Percentiles rank a stretch among this genome's conserved stretches.
Evolutionary conservation across 805 yeast species (phyloP).

Genomic region (Metschnikowia baotianmanensis): DNA sequence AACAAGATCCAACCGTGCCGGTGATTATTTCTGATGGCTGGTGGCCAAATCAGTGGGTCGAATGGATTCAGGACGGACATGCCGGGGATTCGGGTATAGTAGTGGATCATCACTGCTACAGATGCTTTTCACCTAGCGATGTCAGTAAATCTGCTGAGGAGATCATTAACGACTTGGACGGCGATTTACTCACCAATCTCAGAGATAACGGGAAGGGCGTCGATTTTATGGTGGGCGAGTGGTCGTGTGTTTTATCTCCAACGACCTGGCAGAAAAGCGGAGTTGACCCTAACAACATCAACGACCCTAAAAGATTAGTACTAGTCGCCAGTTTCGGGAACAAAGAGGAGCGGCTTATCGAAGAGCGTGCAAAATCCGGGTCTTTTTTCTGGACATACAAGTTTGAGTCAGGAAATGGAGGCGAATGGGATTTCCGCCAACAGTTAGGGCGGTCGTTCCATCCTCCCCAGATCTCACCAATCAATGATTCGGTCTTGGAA

Average conservation of each 20-base stretch:
- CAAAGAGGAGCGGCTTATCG: conserved; percentile 47
- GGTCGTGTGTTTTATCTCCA: conserved; percentile 80
- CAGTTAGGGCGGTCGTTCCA: conserved; percentile 52
- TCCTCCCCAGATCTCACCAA: conserved; percentile 26
- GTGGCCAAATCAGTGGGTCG: conserved; percentile 79
- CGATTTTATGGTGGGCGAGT: conserved; percentile 85
- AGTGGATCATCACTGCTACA: conserved; percentile 80
- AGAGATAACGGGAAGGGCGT: conserved; percentile 44
- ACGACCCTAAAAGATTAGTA: conserved; percentile 43
- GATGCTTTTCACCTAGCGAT: conserved; percentile 80
- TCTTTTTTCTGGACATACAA: conserved; percentile 88
- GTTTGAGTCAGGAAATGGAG: conserved; percentile 86
- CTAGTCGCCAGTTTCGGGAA: conserved; percentile 63
- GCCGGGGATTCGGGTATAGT: conserved; percentile 53
- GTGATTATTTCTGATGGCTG: conserved; percentile 91
- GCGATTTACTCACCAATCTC: conserved; percentile 48
- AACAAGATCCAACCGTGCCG: conserved; percentile 56
- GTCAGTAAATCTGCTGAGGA: conserved; percentile 60
- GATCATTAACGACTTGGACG: conserved; percentile 56
- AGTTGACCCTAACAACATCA: conserved; percentile 15
- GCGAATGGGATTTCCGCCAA: conserved; percentile 91
- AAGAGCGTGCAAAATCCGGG: conserved; percentile 55
- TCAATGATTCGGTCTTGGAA: conserved; percentile 41
- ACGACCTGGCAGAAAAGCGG: conserved; percentile 62
- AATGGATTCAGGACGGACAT: conserved; percentile 53